Percentiles rank a stretch among this genome's conserved stretches.
Conservation (phyloP, 495 filamentous ascomycete species). For the Annulohypoxylon maeteangense region DNA sequence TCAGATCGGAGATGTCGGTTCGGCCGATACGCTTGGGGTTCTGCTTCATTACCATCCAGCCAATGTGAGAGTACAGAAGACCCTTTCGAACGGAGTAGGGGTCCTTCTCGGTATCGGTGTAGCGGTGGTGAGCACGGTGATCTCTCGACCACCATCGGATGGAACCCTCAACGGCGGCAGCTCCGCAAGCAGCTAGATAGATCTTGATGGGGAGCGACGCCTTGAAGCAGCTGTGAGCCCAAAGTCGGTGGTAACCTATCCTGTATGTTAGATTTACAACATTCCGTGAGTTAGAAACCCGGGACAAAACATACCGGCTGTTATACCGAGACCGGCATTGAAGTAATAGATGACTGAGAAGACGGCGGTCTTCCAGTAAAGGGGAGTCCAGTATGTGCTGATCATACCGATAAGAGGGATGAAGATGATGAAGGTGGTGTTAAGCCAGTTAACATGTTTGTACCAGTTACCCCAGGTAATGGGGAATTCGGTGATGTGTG, state of each 20-base stretch:
- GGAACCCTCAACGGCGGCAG: constrained; percentile 95
- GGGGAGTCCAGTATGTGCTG: constrained; percentile 82
- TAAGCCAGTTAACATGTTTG: constrained; percentile 97
- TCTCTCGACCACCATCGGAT: constrained; percentile 97
- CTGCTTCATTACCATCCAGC: constrained; percentile 94
- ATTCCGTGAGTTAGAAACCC: not conserved
- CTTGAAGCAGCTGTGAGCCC: constrained; percentile 95
- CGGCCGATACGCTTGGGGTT: constrained; percentile 93
- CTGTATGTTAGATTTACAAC: constrained; percentile 37
- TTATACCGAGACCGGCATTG: constrained; percentile 89
- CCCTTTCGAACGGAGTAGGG: constrained; percentile 99
- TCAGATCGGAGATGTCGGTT: constrained; percentile 95
- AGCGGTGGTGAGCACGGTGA: constrained; percentile 97
- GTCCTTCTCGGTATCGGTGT: constrained; percentile 99
- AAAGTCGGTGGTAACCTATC: constrained; percentile 86
- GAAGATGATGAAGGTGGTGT: constrained; percentile 85
- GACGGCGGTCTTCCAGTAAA: constrained; percentile 77
- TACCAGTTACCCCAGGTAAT: constrained; percentile 92
- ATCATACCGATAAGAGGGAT: constrained; percentile 82
- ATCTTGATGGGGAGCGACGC: constrained; percentile 88
- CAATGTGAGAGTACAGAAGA: constrained; percentile 93
- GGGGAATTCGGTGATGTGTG: constrained; percentile 67
- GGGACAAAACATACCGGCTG: constrained; percentile 68
- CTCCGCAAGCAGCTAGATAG: constrained; percentile 90
- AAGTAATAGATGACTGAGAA: constrained; percentile 93